Evolutionary conservation across 805 yeast species (phyloP).

Genomic region (Hanseniaspora meyeri): DNA sequence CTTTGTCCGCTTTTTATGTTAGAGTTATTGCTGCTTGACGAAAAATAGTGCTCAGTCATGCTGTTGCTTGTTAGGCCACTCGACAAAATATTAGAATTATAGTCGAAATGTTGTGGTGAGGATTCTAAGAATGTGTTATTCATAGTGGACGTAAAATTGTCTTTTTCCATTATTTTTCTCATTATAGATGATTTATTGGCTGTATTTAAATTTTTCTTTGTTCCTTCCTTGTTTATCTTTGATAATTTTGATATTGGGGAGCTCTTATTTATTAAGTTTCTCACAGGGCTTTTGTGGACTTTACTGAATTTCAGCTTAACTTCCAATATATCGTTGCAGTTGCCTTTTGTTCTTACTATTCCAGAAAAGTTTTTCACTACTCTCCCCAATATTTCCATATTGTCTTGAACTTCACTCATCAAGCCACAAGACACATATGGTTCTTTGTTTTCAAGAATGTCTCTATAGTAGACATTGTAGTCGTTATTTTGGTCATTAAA

Average conservation of each 20-base stretch:
- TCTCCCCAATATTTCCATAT: constrained; percentile 24
- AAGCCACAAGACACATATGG: constrained; percentile 28
- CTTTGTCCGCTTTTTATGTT: not conserved
- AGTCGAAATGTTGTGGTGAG: not conserved
- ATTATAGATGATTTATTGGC: constrained; percentile 3
- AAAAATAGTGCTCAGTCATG: not conserved
- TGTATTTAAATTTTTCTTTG: not conserved
- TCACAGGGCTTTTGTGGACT: constrained; percentile 14
- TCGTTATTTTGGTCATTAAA: constrained; percentile 17
- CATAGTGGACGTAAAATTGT: not conserved
- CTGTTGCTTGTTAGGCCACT: not conserved
- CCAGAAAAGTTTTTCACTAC: constrained; percentile 29
- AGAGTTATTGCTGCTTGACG: constrained; percentile 4
- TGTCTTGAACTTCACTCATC: constrained; percentile 24
- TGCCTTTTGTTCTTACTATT: constrained; percentile 20
- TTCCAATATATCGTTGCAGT: constrained; percentile 23
- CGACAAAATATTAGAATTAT: not conserved
- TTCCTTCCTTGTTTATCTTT: not conserved
- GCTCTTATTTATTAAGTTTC: constrained; percentile 1
- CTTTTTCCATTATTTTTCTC: constrained; percentile 13
- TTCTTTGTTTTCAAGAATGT: constrained; percentile 27
- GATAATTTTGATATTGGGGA: not conserved
- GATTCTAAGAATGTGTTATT: not conserved
- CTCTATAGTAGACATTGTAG: constrained; percentile 27
- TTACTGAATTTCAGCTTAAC: constrained; percentile 26